phyloP scores from a whole-genome alignment of 176 grass and related monocot genomes.

The Musa troglodytarum region DNA sequence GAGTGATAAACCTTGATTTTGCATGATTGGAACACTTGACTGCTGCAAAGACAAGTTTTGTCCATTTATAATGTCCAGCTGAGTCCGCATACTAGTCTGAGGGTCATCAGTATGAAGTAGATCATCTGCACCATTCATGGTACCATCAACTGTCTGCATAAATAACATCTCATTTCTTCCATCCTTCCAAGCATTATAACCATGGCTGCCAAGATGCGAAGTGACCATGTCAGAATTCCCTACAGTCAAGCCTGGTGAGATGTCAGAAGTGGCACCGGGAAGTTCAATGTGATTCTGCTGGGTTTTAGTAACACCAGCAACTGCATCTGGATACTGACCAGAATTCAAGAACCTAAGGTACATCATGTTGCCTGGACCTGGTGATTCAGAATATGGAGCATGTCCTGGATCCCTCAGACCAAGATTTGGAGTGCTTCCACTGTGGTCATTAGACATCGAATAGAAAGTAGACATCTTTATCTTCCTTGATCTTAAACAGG shows the following conservation, averaged over 20 bases:
- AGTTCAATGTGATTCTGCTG: slow-evolving; percentile 55
- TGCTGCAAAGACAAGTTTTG: slow-evolving; percentile 26
- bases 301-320: slow-evolving; percentile 40
- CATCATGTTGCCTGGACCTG: slow-evolving; percentile 48
- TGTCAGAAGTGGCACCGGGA: slow-evolving; percentile 32
- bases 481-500: slow-evolving; percentile 23
- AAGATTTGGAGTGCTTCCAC: slow-evolving; percentile 46
- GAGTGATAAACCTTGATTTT: slow-evolving; percentile 61
- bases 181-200: slow-evolving; percentile 49
- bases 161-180: slow-evolving; percentile 54
- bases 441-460: slow-evolving; percentile 51
- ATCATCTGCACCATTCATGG: slow-evolving; percentile 31
- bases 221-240: slow-evolving; percentile 40
- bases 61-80: slow-evolving; percentile 63
- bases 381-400: slow-evolving; percentile 46
- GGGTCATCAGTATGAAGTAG: slow-evolving; percentile 35
- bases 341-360: slow-evolving; percentile 51
- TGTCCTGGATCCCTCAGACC: slow-evolving; percentile 41
- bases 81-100: slow-evolving; percentile 33
- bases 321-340: slow-evolving; percentile 42
- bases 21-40: slow-evolving; percentile 32
- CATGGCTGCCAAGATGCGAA: slow-evolving; percentile 29
- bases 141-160: slow-evolving; percentile 54
- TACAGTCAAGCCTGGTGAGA: slow-evolving; percentile 45
- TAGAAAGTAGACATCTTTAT: slow-evolving; percentile 67